Conservation (phyloP, 169 alveolate species). For the Eimeria falciformis region DNA sequence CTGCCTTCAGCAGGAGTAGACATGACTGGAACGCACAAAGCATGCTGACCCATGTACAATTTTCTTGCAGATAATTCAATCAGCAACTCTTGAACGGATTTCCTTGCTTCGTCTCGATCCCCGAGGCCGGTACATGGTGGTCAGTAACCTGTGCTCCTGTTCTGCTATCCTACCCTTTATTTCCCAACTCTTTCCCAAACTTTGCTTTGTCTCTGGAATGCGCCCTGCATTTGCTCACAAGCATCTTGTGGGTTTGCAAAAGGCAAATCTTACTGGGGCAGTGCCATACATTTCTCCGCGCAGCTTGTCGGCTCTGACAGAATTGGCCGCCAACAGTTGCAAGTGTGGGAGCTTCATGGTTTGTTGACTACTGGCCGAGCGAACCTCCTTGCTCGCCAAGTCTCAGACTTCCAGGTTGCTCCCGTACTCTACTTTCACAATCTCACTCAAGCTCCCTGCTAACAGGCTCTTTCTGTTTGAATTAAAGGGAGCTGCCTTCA, state of each 20-base stretch:
- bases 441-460: neutral
- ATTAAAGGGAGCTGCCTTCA: too few relatives aligned
- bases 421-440: neutral
- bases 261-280: too few relatives aligned
- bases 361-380: conserved; percentile 56
- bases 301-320: conserved; percentile 90
- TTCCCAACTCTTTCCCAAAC: too few relatives aligned
- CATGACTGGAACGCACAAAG: too few relatives aligned
- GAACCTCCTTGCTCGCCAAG: conserved; percentile 85
- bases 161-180: neutral
- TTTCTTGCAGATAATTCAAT: conserved; percentile 69
- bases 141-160: neutral
- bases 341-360: conserved; percentile 88
- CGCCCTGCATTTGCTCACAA: too few relatives aligned
- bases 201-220: too few relatives aligned
- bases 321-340: conserved; percentile 87
- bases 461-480: neutral
- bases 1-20: too few relatives aligned
- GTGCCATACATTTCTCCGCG: conserved; percentile 2
- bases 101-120: conserved; percentile 66
- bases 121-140: conserved; percentile 75
- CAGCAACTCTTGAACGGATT: conserved; percentile 56
- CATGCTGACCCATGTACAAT: neutral
- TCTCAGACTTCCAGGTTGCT: conserved; percentile 83
- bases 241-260: too few relatives aligned